Evolutionary conservation across 2,329 filamentous ascomycete genomes (phyloP).

Genomic region (Ampelomyces quisqualis): DNA sequence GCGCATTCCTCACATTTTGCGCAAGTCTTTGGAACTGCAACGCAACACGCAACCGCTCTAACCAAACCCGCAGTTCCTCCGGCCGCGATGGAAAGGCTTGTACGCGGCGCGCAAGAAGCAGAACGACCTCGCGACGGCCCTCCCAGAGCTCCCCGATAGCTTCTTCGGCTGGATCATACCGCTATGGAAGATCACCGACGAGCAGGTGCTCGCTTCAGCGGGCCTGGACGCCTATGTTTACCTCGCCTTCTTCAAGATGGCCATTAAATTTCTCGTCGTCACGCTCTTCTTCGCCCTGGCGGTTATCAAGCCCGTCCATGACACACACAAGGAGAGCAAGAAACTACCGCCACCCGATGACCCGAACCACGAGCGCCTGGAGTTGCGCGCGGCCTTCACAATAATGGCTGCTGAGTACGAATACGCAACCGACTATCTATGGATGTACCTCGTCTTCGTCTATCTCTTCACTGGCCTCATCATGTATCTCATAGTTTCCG

Average conservation of each 20-base stretch:
- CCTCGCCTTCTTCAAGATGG: slow-evolving; percentile 93
- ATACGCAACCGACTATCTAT: slow-evolving; percentile 65
- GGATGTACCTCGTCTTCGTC: slow-evolving; percentile 92
- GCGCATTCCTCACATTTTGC: slow-evolving; percentile 75
- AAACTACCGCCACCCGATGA: slow-evolving; percentile 30
- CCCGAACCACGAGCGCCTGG: slow-evolving; percentile 16
- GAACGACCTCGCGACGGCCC: slow-evolving; percentile 60
- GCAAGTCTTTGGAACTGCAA: slow-evolving; percentile 50
- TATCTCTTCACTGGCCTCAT: slow-evolving; percentile 86
- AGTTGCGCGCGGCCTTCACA: slow-evolving; percentile 24
- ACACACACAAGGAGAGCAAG: slow-evolving; percentile 54
- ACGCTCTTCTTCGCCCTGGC: slow-evolving; percentile 79
- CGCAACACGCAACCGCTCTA: slow-evolving; percentile 16
- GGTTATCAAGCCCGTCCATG: slow-evolving; percentile 84
- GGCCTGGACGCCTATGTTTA: slow-evolving; percentile 97
- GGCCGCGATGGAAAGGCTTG: slow-evolving; percentile 86
- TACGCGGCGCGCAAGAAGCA: slow-evolving; percentile 87
- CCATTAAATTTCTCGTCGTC: slow-evolving; percentile 75
- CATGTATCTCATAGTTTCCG: slow-evolving; percentile 76
- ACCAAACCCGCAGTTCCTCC: slow-evolving; percentile 63
- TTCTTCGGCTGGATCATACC: slow-evolving; percentile 93
- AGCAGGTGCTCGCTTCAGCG: slow-evolving; percentile 84
- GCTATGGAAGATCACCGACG: slow-evolving; percentile 80
- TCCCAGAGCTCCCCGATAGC: slow-evolving; percentile 79
- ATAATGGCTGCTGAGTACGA: slow-evolving; percentile 35